phyloP scores from a whole-genome alignment of 805 yeast species.

The Scheffersomyces amazonensis region DNA sequence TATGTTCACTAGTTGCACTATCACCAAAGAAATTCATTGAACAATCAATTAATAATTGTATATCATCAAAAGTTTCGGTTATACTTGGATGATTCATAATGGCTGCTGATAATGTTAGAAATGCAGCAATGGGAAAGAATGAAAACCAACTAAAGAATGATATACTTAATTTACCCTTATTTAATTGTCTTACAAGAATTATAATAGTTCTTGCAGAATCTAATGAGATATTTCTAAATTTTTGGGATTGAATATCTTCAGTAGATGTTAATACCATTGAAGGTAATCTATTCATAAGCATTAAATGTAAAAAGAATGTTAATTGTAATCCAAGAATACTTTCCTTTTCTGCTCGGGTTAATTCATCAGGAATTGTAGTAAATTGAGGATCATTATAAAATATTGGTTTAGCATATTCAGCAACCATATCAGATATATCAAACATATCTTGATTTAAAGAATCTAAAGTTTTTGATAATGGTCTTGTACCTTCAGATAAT shows the following conservation, averaged over 20 bases:
- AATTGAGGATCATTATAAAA: conserved; percentile 34
- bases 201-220: conserved; percentile 38
- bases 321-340: conserved; percentile 21
- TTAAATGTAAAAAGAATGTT: conserved; percentile 31
- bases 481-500: conserved; percentile 10
- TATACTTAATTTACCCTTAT: conserved; percentile 14
- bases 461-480: conserved; percentile 19
- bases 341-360: conserved; percentile 7
- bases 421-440: conserved; percentile 16
- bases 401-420: conserved; percentile 21
- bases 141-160: conserved; percentile 30
- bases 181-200: conserved; percentile 19
- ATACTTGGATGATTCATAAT: conserved; percentile 28
- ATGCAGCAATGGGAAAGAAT: conserved; percentile 31
- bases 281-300: conserved; percentile 36
- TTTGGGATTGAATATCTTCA: conserved; percentile 14
- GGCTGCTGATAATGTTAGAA: conserved; percentile 23
- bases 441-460: conserved; percentile 27
- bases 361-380: conserved; percentile 2
- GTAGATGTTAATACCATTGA: conserved; percentile 11
- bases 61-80: conserved; percentile 24
- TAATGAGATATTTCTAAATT: conserved; percentile 27
- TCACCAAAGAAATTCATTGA: conserved; percentile 7
- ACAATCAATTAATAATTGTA: conserved; percentile 25
- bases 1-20: neutral